phyloP scores from a whole-genome alignment of 2,329 filamentous ascomycete species.

The Aspergillus hortae region DNA sequence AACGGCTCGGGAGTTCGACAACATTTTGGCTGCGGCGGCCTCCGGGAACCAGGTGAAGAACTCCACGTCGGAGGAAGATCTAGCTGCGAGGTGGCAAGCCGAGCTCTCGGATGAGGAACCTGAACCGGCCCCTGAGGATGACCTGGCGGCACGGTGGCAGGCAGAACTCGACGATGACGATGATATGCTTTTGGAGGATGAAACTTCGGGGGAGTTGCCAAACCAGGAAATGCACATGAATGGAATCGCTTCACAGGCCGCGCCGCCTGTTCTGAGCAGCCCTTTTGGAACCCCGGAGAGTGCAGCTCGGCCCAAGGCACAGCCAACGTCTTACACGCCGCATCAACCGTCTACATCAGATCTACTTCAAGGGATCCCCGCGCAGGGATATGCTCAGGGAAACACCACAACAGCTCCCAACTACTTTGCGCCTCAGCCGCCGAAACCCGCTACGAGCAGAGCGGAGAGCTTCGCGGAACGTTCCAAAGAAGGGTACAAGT shows the following conservation, averaged over 20 bases:
- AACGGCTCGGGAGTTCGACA: constrained; percentile 24
- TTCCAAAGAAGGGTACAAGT: constrained; percentile 85
- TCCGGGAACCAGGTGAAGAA: constrained; percentile 18
- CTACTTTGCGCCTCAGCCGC: constrained; percentile 25
- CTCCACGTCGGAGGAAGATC: constrained; percentile 51
- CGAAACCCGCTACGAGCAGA: constrained; percentile 42
- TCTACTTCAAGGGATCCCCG: constrained; percentile 36
- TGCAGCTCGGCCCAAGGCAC: constrained; percentile 16
- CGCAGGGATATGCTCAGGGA: constrained; percentile 15
- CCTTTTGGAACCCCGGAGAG: constrained; percentile 26
- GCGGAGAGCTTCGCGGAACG: constrained; percentile 86
- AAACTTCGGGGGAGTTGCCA: constrained; percentile 17
- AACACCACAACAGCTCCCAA: constrained; percentile 16
- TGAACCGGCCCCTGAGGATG: constrained; percentile 57
- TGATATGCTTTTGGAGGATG: constrained; percentile 74
- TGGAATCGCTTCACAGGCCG: constrained; percentile 10
- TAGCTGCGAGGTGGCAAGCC: constrained; percentile 79
- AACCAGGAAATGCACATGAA: constrained; percentile 19
- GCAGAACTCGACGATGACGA: constrained; percentile 61
- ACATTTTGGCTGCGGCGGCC: constrained; percentile 19
- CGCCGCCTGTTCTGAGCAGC: constrained; percentile 18
- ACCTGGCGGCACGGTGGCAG: constrained; percentile 67
- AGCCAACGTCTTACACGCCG: constrained; percentile 48
- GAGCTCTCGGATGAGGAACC: constrained; percentile 51
- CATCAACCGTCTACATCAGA: constrained; percentile 50